These are phyloP conservation scores for Vavraia culicis DNA, from an alignment of 371 early-diverging fungal genomes.

Conservation along the genomic window DNA sequence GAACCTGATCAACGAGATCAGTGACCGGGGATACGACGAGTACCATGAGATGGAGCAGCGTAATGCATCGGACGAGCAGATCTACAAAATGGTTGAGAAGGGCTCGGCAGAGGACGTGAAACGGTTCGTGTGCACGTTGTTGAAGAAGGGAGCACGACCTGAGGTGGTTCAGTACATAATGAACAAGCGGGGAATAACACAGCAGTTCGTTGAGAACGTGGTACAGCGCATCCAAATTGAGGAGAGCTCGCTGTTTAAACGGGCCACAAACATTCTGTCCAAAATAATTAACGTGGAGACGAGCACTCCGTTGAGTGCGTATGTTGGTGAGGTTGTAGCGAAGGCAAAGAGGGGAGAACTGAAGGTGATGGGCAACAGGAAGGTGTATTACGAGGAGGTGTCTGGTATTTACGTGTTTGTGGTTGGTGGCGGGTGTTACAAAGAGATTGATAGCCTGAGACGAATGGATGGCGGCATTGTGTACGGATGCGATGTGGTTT, in stretches of 20 bases:
- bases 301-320: too few species aligned
- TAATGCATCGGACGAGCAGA: conserved; percentile 44
- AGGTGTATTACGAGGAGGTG: too few species aligned
- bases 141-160: conserved; percentile 1
- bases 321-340: too few species aligned
- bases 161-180: background rate
- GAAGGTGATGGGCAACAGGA: too few species aligned
- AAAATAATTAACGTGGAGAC: conserved; percentile 9
- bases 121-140: conserved; percentile 24
- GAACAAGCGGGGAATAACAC: background rate
- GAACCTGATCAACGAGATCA: conserved; percentile 61
- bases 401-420: too few species aligned
- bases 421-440: too few species aligned
- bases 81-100: conserved; percentile 28
- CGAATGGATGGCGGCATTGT: too few species aligned
- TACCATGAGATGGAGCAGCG: conserved; percentile 76
- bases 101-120: conserved; percentile 32
- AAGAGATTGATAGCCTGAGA: too few species aligned
- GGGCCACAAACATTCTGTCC: background rate
- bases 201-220: conserved; percentile 1
- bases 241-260: background rate
- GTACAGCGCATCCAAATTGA: conserved; percentile 2
- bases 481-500: too few species aligned
- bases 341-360: too few species aligned
- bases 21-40: conserved; percentile 71